Evolutionary conservation across 2,329 filamentous ascomycete genomes (phyloP), one percentile per base, ranked within the genome.

Genomic region (Ophiocordyceps camponoti-rufipedis): DNA sequence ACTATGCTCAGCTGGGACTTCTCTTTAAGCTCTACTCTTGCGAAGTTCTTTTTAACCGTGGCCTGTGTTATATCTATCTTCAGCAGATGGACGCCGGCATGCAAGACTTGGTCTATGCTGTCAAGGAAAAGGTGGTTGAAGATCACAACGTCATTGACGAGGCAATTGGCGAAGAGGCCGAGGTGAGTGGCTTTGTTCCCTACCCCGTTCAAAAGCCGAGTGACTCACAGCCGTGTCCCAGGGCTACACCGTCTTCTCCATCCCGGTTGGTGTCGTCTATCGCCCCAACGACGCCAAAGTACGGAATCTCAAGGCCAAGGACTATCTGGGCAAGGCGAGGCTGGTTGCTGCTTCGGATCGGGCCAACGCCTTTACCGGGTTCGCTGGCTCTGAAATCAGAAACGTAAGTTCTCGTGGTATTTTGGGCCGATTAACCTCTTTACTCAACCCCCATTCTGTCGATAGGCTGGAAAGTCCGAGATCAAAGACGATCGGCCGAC

Each of bases 101-200:
- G 74, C 82, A 91, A 61, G 91, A 98, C 67, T 69, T 98, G 55
- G 74, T 77, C 18, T 96, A 82, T 58, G 91, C 91, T 0, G 84
- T 85, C 28, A 91, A 94, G 62, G 91, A 96, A 64, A 96, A 96
- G 68, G 85, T 91, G 43, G 88, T 94, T 1, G 82, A 89, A 46
- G 89, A 96, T 55, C 91, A 98, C 65, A 85, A 94, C 59, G 91
- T 98, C 51, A 98, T 98, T 52, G 88, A 98, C 56, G 91, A 98
- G 63, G 91, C 91, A 5, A 96, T 98, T 53, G 71, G 76, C 45
- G 91, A 96, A 60, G 80, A 88, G 56, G 91, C 91, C 48, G 87
- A 95, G 73, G 86, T 91, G 70, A 51, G 70, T 48, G 16, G 18
- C 9, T 10, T 10, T 39, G 13, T 18, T 10, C 35, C 7, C 16